Evolutionary conservation across 2,329 filamentous ascomycete genomes (phyloP), one percentile per base, ranked within the genome.

Genomic region (Aureobasidium sp.): DNA sequence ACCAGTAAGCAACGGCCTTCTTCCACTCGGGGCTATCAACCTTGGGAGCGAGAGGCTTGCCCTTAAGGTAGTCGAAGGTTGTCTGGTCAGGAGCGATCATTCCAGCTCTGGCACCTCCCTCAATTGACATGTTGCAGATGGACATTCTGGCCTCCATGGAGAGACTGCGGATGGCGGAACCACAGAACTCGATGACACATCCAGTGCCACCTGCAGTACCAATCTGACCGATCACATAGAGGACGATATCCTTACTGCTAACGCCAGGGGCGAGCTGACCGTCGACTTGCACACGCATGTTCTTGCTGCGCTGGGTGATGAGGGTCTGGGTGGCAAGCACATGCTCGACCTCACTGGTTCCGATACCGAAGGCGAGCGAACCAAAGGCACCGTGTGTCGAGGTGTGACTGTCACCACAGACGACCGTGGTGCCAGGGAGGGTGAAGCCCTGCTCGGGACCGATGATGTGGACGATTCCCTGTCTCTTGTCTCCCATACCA

Each of bases 101-200:
- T 68, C 94, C 94, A 64, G 93, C 93, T 78, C 94, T 85, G 52
- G 94, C 94, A 76, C 94, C 94, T 68, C 83, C 94, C 81, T 99
- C 94, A 69, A 97, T 97, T 15, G 92, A 92, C 94, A 97, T 97
- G 81, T 99, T 99, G 81, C 94, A 97, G 74, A 99, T 96, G 66
- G 92, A 97, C 94, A 99, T 97, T 68, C 94, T 87, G 47, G 93
- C 94, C 77, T 97, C 94, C 85, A 99, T 96, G 76, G 69, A 96
- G 69, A 97, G 81, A 65, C 78, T 79, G 69, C 91, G 87, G 73
- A 99, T 97, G 65, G 94, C 90, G 57, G 92, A 96, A 64, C 94
- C 94, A 73, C 92, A 96, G 80, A 93, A 99, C 79, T 99, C 94
- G 70, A 99, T 97, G 67, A 97, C 94, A 59, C 89, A 87, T 65